Evolutionary conservation across 2,329 filamentous ascomycete species (phyloP).

Genomic region (Pseudocercospora crystallina): DNA sequence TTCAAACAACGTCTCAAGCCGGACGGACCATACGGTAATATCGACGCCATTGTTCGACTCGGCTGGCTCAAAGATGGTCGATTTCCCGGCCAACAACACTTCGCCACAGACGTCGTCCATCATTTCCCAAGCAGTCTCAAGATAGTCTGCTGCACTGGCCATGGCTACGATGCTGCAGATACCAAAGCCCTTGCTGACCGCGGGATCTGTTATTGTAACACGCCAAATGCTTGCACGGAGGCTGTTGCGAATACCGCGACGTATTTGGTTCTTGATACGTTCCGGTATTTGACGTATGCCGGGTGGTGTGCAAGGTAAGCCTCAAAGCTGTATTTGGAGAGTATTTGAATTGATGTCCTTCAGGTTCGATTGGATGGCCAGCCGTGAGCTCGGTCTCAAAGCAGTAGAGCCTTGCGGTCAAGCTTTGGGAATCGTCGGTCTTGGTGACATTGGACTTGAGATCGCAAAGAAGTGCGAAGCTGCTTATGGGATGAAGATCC

Average conservation of each 20-base stretch:
- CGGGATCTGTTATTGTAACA: slow-evolving; percentile 69
- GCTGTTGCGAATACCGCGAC: slow-evolving; percentile 72
- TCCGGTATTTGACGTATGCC: slow-evolving; percentile 60
- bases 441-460: slow-evolving; percentile 55
- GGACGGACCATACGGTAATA: slow-evolving; percentile 40
- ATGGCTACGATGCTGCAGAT: slow-evolving; percentile 64
- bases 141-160: slow-evolving; percentile 59
- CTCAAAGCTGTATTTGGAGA: too few species aligned
- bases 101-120: slow-evolving; percentile 22
- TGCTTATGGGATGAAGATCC: slow-evolving; percentile 67
- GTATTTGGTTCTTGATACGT: slow-evolving; percentile 66
- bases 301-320: background rate
- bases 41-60: slow-evolving; percentile 52
- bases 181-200: slow-evolving; percentile 58
- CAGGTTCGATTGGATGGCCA: slow-evolving; percentile 56
- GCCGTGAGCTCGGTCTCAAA: slow-evolving; percentile 56
- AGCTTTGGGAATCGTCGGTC: slow-evolving; percentile 64
- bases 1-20: slow-evolving; percentile 40
- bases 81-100: slow-evolving; percentile 36
- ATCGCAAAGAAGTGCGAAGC: slow-evolving; percentile 59
- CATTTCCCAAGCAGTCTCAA: slow-evolving; percentile 51
- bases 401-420: slow-evolving; percentile 65
- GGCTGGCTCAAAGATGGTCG: slow-evolving; percentile 62
- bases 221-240: slow-evolving; percentile 66
- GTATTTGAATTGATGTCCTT: too few species aligned